Evolutionary conservation across 2,329 filamentous ascomycete genomes (phyloP), one percentile per base, ranked within the genome.

Genomic region (Aspergillus carbonarius): DNA sequence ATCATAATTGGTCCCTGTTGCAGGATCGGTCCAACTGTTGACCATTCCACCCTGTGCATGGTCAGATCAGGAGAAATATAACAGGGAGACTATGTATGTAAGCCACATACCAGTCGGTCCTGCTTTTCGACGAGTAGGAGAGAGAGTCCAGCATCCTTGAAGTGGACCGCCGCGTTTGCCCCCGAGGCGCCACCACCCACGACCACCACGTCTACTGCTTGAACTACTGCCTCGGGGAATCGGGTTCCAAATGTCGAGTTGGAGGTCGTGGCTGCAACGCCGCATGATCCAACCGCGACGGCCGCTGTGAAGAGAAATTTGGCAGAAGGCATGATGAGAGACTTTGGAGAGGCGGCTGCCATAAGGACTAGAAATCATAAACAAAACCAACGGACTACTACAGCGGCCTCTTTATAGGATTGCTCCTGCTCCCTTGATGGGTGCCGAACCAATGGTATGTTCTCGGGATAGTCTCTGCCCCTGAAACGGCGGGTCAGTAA

Each of bases 181-280:
- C 67, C 67, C 4, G 64, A 62, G 20, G 63, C 63, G 34, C 67
- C 67, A 18, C 66, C 66, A 15, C 67, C 67, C 30, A 69, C 60
- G n/a, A 69, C 47, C 13, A 57, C 63, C 35, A 69, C 60, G 52
- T 69, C 66, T 20, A 39, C 35, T 7, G 35, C 5, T 12, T 39
- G 35, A 8, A 39, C 35, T 17, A 15, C 35, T 17, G 35, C 35
- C 35, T 39, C 15, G 15, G 35, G 35, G 15, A 17, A 39, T n/a
- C 35, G 35, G 15, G 8, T 8, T 4, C n/a, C 8, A 39, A 39
- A 39, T 9, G 35, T n/a, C 35, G 35, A 5, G 35, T 39, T 39
- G 15, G 35, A 39, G 35, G n/a, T 15, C 5, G 35, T 15, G 13
- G 35, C 35, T 15, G 35, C 35, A 12, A 17, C 35, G 35, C 30